Evolutionary conservation across 1,139 yeast species (phyloP).

Genomic region (Kodamaea sp.): DNA sequence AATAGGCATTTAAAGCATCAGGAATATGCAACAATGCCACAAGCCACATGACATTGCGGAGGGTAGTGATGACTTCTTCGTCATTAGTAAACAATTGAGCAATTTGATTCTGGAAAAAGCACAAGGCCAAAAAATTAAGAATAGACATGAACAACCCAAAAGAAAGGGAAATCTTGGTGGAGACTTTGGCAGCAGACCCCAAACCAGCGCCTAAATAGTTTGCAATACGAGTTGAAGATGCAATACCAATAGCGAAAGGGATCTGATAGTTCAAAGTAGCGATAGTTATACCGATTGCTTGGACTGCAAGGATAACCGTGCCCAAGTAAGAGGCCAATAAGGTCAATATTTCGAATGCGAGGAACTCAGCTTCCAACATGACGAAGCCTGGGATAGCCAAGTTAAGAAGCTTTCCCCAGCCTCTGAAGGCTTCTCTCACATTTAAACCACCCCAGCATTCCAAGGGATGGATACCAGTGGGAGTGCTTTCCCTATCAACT

Average conservation of each 20-base stretch:
- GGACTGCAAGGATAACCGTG: slow-evolving; percentile 56
- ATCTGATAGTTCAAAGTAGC: slow-evolving; percentile 53
- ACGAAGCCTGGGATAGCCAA: slow-evolving; percentile 70
- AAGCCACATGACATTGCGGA: slow-evolving; percentile 48
- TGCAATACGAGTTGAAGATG: slow-evolving; percentile 60
- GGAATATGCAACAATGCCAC: slow-evolving; percentile 58
- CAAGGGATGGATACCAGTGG: slow-evolving; percentile 43
- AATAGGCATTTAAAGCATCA: slow-evolving; percentile 59
- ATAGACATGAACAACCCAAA: slow-evolving; percentile 46
- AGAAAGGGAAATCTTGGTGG: slow-evolving; percentile 47
- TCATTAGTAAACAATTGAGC: slow-evolving; percentile 45
- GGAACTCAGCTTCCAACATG: slow-evolving; percentile 73
- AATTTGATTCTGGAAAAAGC: slow-evolving; percentile 36
- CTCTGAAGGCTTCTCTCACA: slow-evolving; percentile 31
- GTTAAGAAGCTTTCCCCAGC: slow-evolving; percentile 49
- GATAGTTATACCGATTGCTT: slow-evolving; percentile 57
- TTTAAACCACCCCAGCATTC: slow-evolving; percentile 35
- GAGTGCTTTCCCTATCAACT: slow-evolving; percentile 41
- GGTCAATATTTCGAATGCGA: slow-evolving; percentile 73
- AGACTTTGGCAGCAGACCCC: slow-evolving; percentile 43
- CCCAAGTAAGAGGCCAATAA: slow-evolving; percentile 60
- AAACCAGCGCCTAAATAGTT: slow-evolving; percentile 59
- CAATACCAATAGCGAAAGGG: slow-evolving; percentile 63
- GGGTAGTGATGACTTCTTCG: slow-evolving; percentile 40
- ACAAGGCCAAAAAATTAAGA: slow-evolving; percentile 42